phyloP scores from a whole-genome alignment of 768 basidiomycete genomes.

The Mycena latifolia region DNA sequence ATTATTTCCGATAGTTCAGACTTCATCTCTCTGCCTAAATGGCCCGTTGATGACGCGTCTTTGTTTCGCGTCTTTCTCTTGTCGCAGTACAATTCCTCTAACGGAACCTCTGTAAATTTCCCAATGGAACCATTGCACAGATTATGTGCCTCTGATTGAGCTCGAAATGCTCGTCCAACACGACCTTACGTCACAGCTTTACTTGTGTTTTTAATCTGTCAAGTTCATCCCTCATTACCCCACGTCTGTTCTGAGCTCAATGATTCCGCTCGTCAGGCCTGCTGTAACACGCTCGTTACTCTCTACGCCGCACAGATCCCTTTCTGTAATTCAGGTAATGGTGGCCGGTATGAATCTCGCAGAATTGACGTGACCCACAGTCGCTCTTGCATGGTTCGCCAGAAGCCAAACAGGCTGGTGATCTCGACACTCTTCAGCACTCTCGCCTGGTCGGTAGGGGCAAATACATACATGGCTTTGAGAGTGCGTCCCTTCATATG shows the following conservation, averaged over 20 bases:
- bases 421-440: constrained; percentile 83
- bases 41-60: background rate
- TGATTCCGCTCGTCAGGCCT: constrained; percentile 33
- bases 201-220: constrained; percentile 1
- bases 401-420: constrained; percentile 88
- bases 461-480: constrained; percentile 94
- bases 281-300: constrained; percentile 27
- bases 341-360: constrained; percentile 31
- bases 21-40: too few relatives aligned
- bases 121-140: too few relatives aligned
- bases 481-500: constrained; percentile 65
- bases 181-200: constrained; percentile 18
- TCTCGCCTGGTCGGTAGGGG: constrained; percentile 91
- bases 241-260: constrained; percentile 11
- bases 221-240: background rate
- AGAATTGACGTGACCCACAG: constrained; percentile 55
- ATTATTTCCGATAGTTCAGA: background rate
- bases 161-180: too few relatives aligned
- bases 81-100: too few relatives aligned
- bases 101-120: too few relatives aligned
- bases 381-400: constrained; percentile 94
- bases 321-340: constrained; percentile 72
- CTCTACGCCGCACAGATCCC: constrained; percentile 54
- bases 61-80: too few relatives aligned
- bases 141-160: too few relatives aligned